Base-by-base conservation (phyloP, 2,329 filamentous ascomycete species). In the Aspergillus thermomutatus region DNA sequence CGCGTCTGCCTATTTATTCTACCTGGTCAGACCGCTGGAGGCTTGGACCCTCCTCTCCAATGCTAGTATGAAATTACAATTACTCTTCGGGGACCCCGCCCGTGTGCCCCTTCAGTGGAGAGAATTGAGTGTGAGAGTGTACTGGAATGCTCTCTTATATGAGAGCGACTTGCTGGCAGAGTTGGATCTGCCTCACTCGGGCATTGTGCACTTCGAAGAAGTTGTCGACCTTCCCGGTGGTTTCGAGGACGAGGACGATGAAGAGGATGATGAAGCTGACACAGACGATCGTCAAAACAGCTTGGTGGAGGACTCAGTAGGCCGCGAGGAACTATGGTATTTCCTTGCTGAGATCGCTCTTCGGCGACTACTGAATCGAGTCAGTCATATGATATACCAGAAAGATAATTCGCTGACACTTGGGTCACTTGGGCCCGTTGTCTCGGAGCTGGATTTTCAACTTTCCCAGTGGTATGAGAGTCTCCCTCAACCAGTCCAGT, bases 391-490 rank as follows among this genome's bases (percentile, higher is more conserved):
- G 65, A 88, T 92, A 60, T 92, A 92, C 71, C 88, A 87, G 49
- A 88, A 89, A 66, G 85, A 88, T 66, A 87, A 85, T 3, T 84
- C 86, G 72, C 83, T 87, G 17, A 88, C 88, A 11, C 88, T 89
- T 19, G 85, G 86, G 14, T 88, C 87, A 62, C 79, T 93, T 37
- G 89, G 90, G 58, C 90, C 89, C 1, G 84, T 94, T 10, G 89
- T 91, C 25, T 85, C 87, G 11, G 90, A 93, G 70, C 81, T 94
- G 40, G 90, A 93, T 71, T 92, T 87, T 68, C 90, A 94, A 73
- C 77, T 94, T 50, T 88, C 86, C 4, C 90, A 93, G 69, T 94
- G 90, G 90, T 92, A 93, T 69, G 89, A 92, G 66, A 88, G 84
- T 62, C 79, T 94, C 46, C 90, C 90, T 4, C 72, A 84, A 43